Evolutionary conservation across 805 yeast genomes (phyloP).

Genomic region (Wickerhamiella hasegawae): DNA sequence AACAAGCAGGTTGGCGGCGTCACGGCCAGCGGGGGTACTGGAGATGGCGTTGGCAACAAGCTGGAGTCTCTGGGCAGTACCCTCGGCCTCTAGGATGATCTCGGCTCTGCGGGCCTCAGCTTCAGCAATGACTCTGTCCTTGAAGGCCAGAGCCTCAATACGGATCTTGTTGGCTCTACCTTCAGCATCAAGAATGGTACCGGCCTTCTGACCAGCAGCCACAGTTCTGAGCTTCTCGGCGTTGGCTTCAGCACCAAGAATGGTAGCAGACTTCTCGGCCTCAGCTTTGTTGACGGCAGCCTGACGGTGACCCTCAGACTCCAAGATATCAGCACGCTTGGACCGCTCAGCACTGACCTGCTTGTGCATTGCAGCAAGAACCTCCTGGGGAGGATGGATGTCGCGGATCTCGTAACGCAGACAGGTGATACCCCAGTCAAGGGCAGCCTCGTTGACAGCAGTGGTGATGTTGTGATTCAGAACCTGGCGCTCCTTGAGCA

Average conservation of each 20-base stretch:
- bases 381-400: conserved; percentile 70
- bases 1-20: conserved; percentile 58
- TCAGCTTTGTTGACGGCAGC: conserved; percentile 65
- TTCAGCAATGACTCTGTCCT: neutral
- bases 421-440: conserved; percentile 70
- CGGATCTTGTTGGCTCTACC: neutral
- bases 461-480: conserved; percentile 53
- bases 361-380: conserved; percentile 73
- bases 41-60: conserved; percentile 50
- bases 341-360: conserved; percentile 74
- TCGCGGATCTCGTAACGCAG: conserved; percentile 70
- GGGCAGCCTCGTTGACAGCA: conserved; percentile 65
- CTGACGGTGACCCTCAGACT: conserved; percentile 66
- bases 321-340: conserved; percentile 69
- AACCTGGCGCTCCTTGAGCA: conserved; percentile 55
- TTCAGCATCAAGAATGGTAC: conserved; percentile 44
- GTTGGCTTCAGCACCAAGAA: conserved; percentile 55
- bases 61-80: conserved; percentile 55
- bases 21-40: conserved; percentile 50
- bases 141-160: conserved; percentile 1
- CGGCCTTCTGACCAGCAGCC: conserved; percentile 61
- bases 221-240: conserved; percentile 44
- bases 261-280: conserved; percentile 53
- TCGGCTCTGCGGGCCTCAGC: conserved; percentile 32
- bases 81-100: conserved; percentile 50